A percentile compares a stretch with the other conserved stretches of the same genome.
Conservation (phyloP, 768 basidiomycete species). For the Epithele typhae region DNA sequence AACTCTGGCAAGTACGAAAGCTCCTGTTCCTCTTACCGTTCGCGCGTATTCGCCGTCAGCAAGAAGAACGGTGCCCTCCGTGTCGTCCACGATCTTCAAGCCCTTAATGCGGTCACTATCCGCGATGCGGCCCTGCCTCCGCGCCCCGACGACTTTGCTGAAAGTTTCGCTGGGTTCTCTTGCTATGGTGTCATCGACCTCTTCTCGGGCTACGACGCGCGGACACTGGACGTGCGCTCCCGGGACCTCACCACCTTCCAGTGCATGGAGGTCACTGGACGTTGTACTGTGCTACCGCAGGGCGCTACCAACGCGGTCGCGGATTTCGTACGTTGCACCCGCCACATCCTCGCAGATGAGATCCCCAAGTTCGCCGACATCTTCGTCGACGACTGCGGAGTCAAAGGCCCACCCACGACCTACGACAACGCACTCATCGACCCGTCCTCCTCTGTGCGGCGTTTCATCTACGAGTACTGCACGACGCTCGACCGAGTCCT, state of each 20-base stretch:
- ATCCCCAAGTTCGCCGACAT: constrained; percentile 17
- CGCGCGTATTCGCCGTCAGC: constrained; percentile 34
- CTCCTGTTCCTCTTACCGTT: constrained; percentile 31
- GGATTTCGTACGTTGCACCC: constrained; percentile 19
- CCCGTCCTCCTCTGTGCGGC: no score
- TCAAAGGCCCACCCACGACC: constrained; percentile 14
- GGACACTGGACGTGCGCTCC: constrained; percentile 4
- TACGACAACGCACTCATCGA: no score
- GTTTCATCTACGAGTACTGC: no score
- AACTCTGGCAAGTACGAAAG: constrained; percentile 34
- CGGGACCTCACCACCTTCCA: constrained; percentile 19
- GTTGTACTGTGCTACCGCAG: constrained; percentile 11
- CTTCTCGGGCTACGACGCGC: constrained; percentile 13
- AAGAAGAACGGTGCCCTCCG: constrained; percentile 31
- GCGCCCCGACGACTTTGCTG: constrained; percentile 29
- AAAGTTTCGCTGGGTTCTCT: constrained; percentile 13
- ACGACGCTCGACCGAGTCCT: no score
- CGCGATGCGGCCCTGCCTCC: constrained; percentile 32
- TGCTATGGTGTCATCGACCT: constrained; percentile 15
- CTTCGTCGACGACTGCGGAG: constrained; percentile 23
- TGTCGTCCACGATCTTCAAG: constrained; percentile 36
- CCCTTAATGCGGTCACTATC: constrained; percentile 35
- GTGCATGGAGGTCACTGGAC: constrained; percentile 10
- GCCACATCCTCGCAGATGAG: constrained; percentile 20
- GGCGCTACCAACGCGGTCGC: constrained; percentile 20